Percentiles rank a stretch among this genome's conserved stretches.
phyloP scores from a whole-genome alignment of 2,329 filamentous ascomycete genomes.

The Xylariaceae sp. region DNA sequence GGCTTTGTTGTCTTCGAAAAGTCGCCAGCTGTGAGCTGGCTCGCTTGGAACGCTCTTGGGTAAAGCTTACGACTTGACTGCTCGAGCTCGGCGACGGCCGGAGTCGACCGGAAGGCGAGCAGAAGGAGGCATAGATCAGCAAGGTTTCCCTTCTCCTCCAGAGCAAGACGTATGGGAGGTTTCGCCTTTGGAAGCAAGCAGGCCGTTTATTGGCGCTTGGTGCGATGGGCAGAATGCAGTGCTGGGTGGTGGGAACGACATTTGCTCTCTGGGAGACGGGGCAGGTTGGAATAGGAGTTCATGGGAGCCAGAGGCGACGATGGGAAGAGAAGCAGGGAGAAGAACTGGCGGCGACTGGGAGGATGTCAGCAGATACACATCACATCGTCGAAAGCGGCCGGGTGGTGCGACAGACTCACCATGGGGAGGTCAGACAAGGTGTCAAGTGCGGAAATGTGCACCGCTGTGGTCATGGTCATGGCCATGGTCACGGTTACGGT shows the following conservation, averaged over 20 bases:
- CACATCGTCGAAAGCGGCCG: constrained; percentile 3
- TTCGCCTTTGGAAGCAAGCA: background rate
- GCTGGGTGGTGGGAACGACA: background rate
- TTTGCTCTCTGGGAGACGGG: background rate
- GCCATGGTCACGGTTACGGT: too few relatives aligned
- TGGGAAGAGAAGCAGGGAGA: background rate
- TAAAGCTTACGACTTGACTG: background rate
- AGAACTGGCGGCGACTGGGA: background rate
- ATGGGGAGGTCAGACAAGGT: constrained; percentile 17
- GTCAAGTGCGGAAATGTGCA: constrained; percentile 18
- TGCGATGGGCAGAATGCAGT: background rate
- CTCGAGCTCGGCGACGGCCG: background rate
- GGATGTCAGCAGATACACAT: constrained; percentile 9
- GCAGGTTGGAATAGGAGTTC: background rate
- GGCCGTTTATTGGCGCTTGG: background rate
- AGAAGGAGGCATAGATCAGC: background rate
- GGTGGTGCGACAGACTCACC: constrained; percentile 13
- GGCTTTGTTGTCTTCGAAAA: background rate
- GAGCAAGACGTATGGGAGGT: background rate
- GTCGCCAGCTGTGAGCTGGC: background rate
- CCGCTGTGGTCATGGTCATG: background rate
- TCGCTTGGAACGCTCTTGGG: background rate
- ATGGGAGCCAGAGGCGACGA: background rate
- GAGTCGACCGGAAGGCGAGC: background rate
- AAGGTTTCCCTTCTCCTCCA: background rate